A percentile compares a stretch with the other conserved stretches of the same genome.
phyloP scores from a whole-genome alignment of 805 yeast species.

The Pachysolen tannophilus region DNA sequence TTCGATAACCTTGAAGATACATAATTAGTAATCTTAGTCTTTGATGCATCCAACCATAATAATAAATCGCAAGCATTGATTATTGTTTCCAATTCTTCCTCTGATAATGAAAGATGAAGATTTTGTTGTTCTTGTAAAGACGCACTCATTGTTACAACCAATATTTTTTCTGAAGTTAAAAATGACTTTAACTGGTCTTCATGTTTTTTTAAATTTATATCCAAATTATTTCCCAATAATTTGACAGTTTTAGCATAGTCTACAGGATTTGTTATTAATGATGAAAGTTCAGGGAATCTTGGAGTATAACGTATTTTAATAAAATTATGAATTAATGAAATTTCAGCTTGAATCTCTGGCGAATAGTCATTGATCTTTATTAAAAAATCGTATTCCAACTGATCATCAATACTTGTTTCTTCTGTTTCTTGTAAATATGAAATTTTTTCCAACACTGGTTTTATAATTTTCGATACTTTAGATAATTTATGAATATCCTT shows the following conservation, averaged over 20 bases:
- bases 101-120: conserved; percentile 13
- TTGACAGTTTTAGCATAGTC: conserved; percentile 50
- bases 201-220: conserved; percentile 16
- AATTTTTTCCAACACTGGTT: conserved; percentile 15
- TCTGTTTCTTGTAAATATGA: conserved; percentile 21
- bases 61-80: conserved; percentile 39
- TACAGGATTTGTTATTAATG: conserved; percentile 51
- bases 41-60: conserved; percentile 33
- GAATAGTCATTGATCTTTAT: conserved; percentile 46
- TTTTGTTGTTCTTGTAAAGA: conserved; percentile 34
- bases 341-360: conserved; percentile 47
- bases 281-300: conserved; percentile 65
- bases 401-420: conserved; percentile 18
- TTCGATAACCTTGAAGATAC: conserved; percentile 47
- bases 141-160: conserved; percentile 71
- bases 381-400: conserved; percentile 42
- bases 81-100: conserved; percentile 28
- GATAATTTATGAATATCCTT: conserved; percentile 7
- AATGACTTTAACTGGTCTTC: conserved; percentile 28
- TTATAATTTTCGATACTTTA: background rate
- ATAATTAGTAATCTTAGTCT: conserved; percentile 37
- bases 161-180: conserved; percentile 54
- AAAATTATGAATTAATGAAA: conserved; percentile 37
- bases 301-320: conserved; percentile 45
- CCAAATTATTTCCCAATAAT: conserved; percentile 41